Evolutionary conservation across 208 protist genomes (phyloP).

Genomic region (Trypanosoma melophagium): DNA sequence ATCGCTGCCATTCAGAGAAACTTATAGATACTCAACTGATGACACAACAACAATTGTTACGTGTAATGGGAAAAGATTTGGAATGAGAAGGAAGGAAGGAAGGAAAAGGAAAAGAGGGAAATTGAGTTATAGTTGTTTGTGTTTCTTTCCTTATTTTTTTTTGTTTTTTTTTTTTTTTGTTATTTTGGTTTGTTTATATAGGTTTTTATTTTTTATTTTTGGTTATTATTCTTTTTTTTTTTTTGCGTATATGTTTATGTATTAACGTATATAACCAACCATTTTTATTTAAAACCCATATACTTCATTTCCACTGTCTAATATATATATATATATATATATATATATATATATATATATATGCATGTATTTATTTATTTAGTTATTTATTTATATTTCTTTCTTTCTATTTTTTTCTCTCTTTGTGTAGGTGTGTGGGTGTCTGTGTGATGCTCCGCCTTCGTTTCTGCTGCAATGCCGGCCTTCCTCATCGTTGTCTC

Average conservation of each 20-base stretch:
- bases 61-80: conserved; percentile 10
- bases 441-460: neutral
- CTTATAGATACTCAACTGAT: conserved; percentile 28
- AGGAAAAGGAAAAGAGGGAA: conserved; percentile 7
- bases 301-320: too few species aligned
- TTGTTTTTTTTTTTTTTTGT: neutral
- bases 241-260: conserved; percentile 5
- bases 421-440: neutral
- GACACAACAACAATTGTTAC: conserved; percentile 18
- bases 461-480: neutral
- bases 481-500: neutral
- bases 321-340: too few species aligned
- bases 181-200: too few species aligned
- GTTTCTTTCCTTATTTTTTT: too few species aligned
- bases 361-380: too few species aligned
- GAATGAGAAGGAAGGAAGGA: neutral
- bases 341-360: too few species aligned
- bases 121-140: neutral
- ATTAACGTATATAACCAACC: too few species aligned
- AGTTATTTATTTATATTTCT: neutral
- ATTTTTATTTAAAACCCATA: too few species aligned
- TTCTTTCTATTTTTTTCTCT: conserved; percentile 6
- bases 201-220: neutral
- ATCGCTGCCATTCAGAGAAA: conserved; percentile 22
- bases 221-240: neutral